A percentile compares a stretch with the other conserved stretches of the same genome.
These are phyloP conservation scores for Leishmania lainsoni DNA, from an alignment of 208 protist species.

Conservation along the genomic window DNA sequence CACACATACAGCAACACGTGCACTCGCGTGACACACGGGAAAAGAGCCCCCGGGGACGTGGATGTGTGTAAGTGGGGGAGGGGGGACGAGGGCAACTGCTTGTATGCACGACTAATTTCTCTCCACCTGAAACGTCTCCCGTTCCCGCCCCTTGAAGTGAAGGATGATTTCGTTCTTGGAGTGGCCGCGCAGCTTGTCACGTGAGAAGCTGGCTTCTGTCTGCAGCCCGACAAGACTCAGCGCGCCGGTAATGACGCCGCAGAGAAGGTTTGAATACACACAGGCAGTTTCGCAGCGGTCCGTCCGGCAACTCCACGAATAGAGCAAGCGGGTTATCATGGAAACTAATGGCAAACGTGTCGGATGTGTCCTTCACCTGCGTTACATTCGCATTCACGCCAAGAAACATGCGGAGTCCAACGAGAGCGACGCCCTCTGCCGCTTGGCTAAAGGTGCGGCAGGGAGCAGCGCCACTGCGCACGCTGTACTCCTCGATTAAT, in stretches of 20 bases:
- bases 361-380: conserved; percentile 78
- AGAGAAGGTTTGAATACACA: conserved; percentile 97
- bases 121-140: conserved; percentile 81
- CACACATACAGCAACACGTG: conserved; percentile 12
- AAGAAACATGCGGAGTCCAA: conserved; percentile 97
- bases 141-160: conserved; percentile 75
- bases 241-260: conserved; percentile 96
- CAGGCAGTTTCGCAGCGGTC: conserved; percentile 77
- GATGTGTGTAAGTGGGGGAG: background rate
- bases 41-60: background rate
- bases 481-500: conserved; percentile 97
- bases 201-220: conserved; percentile 80
- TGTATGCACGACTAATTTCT: conserved; percentile 26
- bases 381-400: conserved; percentile 87
- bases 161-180: conserved; percentile 89
- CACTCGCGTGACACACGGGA: background rate
- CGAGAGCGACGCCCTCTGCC: conserved; percentile 94
- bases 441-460: conserved; percentile 95
- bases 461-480: conserved; percentile 73
- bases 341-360: conserved; percentile 92
- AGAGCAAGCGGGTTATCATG: conserved; percentile 96
- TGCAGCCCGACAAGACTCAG: conserved; percentile 94
- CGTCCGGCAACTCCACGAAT: conserved; percentile 97
- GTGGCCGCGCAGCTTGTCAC: conserved; percentile 90
- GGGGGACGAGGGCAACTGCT: background rate